Conservation (phyloP, 225 moss, liverwort and hornwort species). For the Asterella californica region DNA sequence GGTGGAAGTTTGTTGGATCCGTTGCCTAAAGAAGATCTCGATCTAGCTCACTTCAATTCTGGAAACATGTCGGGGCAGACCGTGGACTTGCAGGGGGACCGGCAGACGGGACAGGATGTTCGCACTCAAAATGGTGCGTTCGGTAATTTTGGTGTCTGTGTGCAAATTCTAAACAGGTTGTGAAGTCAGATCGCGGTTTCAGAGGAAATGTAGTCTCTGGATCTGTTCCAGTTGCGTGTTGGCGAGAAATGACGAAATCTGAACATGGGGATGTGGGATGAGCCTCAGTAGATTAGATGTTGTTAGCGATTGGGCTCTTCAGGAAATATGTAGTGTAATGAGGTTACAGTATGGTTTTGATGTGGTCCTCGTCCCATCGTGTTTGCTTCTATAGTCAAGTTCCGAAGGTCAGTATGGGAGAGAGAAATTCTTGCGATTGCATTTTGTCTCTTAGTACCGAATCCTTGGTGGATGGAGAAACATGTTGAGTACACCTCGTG, state of each 20-base stretch:
- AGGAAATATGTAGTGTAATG: background rate
- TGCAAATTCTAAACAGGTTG: background rate
- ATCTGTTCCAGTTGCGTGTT: background rate
- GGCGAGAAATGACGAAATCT: background rate
- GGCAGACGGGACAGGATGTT: slow-evolving; percentile 89
- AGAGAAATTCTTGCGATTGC: background rate
- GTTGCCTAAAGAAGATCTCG: background rate
- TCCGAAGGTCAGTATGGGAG: background rate
- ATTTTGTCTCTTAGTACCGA: background rate
- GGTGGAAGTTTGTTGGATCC: background rate
- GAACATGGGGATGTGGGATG: too few relatives aligned
- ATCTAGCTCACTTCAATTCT: background rate
- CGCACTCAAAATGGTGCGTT: slow-evolving; percentile 75
- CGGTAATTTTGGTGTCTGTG: background rate
- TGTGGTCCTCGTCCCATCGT: too few relatives aligned
- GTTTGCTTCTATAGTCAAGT: background rate
- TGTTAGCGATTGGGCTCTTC: background rate
- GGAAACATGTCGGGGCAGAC: slow-evolving; percentile 58
- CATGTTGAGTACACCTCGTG: background rate
- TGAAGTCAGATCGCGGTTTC: background rate
- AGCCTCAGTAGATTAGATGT: background rate
- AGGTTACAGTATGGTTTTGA: background rate
- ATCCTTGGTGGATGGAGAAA: too few relatives aligned
- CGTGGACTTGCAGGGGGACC: slow-evolving; percentile 69
- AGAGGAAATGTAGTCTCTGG: background rate